Percentiles rank a stretch among this genome's conserved stretches.
Evolutionary conservation across 2,329 filamentous ascomycete genomes (phyloP).

Genomic region (Gyromitra esculenta): DNA sequence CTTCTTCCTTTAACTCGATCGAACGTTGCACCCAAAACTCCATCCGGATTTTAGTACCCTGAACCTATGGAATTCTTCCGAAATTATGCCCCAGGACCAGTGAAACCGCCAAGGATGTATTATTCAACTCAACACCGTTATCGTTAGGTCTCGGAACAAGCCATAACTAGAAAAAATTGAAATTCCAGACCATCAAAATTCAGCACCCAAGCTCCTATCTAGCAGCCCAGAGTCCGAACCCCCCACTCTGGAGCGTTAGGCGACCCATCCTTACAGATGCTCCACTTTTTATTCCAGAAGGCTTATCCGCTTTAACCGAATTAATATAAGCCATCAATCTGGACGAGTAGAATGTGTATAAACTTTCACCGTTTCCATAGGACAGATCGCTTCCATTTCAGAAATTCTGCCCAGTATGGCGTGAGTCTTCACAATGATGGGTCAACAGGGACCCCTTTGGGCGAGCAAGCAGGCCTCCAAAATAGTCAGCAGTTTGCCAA

Average conservation of each 20-base stretch:
- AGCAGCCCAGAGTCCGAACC: not conserved
- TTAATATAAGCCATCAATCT: not conserved
- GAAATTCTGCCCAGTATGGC: not conserved
- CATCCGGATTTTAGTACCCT: not conserved
- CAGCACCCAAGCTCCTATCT: not conserved
- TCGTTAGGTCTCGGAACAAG: not conserved
- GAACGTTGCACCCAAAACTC: not conserved
- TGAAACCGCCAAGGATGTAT: not conserved
- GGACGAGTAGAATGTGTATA: too few species aligned
- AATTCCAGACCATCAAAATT: not conserved
- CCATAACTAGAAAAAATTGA: not conserved
- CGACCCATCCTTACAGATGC: not conserved
- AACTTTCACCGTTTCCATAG: too few species aligned
- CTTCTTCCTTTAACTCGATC: not conserved
- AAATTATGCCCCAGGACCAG: not conserved
- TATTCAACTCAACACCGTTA: not conserved
- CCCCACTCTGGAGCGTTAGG: not conserved
- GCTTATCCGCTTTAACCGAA: conserved; percentile 1
- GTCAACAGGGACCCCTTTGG: not conserved
- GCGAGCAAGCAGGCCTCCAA: not conserved
- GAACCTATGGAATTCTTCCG: too few species aligned
- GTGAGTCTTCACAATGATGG: not conserved
- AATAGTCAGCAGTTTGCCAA: not conserved
- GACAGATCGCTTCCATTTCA: too few species aligned
- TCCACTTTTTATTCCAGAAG: not conserved